Conservation (phyloP, 371 early-diverging fungal genomes). For the Funneliformis caledonium region DNA sequence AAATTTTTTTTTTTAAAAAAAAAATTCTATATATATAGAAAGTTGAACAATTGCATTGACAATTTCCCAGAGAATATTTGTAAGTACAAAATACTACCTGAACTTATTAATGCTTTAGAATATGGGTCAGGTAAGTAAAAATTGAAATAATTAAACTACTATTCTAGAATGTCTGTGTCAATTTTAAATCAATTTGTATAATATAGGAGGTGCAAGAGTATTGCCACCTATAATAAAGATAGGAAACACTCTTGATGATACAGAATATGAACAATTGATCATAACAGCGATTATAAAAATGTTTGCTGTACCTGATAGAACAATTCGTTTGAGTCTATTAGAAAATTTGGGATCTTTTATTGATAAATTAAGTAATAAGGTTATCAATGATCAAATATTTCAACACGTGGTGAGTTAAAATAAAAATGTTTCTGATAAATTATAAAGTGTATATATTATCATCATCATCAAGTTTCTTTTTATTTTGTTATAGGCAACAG, state of each 20-base stretch:
- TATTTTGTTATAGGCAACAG: conserved; percentile 63
- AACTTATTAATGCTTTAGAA: conserved; percentile 87
- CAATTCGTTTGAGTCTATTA: conserved; percentile 83
- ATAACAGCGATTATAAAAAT: conserved; percentile 79
- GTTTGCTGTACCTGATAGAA: conserved; percentile 89
- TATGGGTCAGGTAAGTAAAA: conserved; percentile 75
- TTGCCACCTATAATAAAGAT: conserved; percentile 85
- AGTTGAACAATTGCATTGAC: conserved; percentile 63
- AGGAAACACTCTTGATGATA: conserved; percentile 68
- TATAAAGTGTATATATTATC: not conserved
- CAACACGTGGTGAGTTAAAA: conserved; percentile 70
- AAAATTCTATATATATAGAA: conserved; percentile 39
- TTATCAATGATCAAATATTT: conserved; percentile 85
- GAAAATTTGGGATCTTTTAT: conserved; percentile 80
- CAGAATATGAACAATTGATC: conserved; percentile 75
- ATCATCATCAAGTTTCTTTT: not conserved
- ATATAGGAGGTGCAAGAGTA: conserved; percentile 78
- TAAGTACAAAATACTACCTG: conserved; percentile 88
- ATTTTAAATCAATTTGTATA: not conserved
- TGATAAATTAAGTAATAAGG: conserved; percentile 67
- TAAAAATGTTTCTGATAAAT: not conserved
- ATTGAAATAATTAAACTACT: not conserved
- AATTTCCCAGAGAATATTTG: conserved; percentile 83
- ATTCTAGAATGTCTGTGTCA: not conserved
- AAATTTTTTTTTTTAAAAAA: no score